Base-by-base conservation (phyloP, 2,329 filamentous ascomycete genomes). In the Moelleriella libera region DNA sequence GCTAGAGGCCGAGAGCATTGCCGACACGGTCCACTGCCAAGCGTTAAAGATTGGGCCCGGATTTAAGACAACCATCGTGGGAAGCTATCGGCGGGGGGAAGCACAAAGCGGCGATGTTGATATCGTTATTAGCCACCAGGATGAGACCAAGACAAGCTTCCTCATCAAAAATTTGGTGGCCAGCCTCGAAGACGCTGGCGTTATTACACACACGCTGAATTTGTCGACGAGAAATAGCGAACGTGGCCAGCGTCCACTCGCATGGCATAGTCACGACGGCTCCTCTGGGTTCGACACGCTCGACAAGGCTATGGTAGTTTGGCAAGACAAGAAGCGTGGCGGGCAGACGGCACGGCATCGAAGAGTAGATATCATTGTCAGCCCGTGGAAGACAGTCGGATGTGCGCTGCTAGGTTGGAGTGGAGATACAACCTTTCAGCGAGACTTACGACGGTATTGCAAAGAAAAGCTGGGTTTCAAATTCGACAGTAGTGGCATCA, bases 231-330 rank as follows among this genome's bases (percentile, higher is more conserved):
- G 75, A 44, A 85, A 81, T 53, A 86, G 83, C 9, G 74, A 85
- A 47, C 77, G 88, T 30, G 82, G 78, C 4, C 88, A 96, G 56
- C 61, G 57, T 28, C 69, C 78, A 1, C 62, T 78, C 6, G 60
- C 64, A 14, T 80, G 74, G 74, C 74, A 72, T 51, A 74, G 72
- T 0, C 58, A 34, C 7, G 47, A 44, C 2, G 50, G 47, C 10
- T 74, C 74, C 0, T 67, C 72, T 28, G 85, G 86, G 0, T 96
- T 95, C 54, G 89, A 96, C 59, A 86, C 81, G 0, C 72, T 97
- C 1, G 89, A 97, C 62, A 96, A 96, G 62, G 88, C 88, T 0
- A 68, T 97, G 46, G 84, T 96, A 1, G 88, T 96, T 0, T 97
- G 90, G 90, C 86, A 94, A 59, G 53, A 62, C 34, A 45, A 44